Base-by-base conservation (phyloP, 129 eudicot species). In the Centella asiatica region DNA sequence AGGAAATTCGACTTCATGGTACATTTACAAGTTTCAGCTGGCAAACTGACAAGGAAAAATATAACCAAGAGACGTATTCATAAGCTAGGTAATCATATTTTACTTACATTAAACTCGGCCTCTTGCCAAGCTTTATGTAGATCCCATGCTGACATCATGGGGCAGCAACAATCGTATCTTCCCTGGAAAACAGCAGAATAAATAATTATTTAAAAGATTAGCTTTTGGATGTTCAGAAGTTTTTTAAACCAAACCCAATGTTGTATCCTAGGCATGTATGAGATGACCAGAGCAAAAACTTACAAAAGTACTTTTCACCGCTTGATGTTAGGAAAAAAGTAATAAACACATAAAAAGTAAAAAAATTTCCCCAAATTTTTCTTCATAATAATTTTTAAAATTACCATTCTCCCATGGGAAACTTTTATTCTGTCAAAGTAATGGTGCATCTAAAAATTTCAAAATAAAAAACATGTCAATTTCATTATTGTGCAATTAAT, bases 101-200 rank as follows among this genome's bases (percentile, higher is more conserved):
- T 39, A 20, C 76, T 66, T 80, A 85, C 99, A 74, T 74, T 80
- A 27, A 93, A 83, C 23, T 93, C 99, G 40, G 96, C 99, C 77
- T 93, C 99, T 15, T 96, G 99, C 99, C 96, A 93, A 64, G 89
- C 93, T 86, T 87, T 93, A 76, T 93, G 99, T 60, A 93, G 93
- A 78, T 93, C 99, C 99, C 96, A 93, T 53, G 99, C 99, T 13
- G 99, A 87, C 96, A 88, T 88, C 88, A 93, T 85, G 22, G 99
- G 99, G 69, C 99, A 92, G 76, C 92, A 82, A 65, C 80, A 82
- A 74, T 92, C 99, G 54, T 93, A 93, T 75, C 99, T 78, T 72
- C 99, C 99, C 99, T 93, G 83, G 55, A 62, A 56, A 46, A 57
- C 44, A 66, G 28, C 53, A 50, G 57, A 20, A 37, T 53, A 44